These are phyloP conservation scores for Cystofilobasidium macerans DNA, from an alignment of 768 basidiomycete species.

Conservation along the genomic window DNA sequence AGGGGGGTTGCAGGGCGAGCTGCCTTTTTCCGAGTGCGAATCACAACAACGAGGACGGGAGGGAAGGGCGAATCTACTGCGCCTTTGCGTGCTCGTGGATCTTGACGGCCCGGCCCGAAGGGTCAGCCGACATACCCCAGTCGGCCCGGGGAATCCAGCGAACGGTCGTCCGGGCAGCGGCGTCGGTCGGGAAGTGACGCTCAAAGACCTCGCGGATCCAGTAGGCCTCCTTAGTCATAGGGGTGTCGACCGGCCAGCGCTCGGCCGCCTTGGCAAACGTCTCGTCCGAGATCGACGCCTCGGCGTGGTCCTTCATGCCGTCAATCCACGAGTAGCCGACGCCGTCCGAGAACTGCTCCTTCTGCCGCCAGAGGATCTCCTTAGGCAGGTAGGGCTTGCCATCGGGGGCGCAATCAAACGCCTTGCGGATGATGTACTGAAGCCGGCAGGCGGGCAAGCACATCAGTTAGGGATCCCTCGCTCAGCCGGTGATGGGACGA, in stretches of 20 bases:
- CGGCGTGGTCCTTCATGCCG: constrained; percentile 85
- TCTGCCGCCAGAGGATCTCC: constrained; percentile 95
- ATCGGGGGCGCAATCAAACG: constrained; percentile 75
- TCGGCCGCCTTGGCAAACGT: constrained; percentile 58
- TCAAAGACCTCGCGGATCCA: constrained; percentile 86
- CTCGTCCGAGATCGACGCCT: constrained; percentile 63
- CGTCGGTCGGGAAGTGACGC: constrained; percentile 65
- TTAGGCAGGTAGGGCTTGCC: constrained; percentile 83
- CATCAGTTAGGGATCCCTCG: too few species aligned
- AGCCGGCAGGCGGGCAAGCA: background rate
- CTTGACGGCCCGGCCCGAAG: constrained; percentile 85
- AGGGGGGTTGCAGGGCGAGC: too few species aligned
- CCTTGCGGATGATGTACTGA: constrained; percentile 88
- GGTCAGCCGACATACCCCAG: constrained; percentile 58
- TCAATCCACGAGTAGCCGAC: constrained; percentile 99
- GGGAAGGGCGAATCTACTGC: too few species aligned
- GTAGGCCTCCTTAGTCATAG: constrained; percentile 96
- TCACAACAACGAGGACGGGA: too few species aligned
- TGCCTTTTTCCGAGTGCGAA: too few species aligned
- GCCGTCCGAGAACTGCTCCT: constrained; percentile 98
- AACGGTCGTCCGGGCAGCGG: constrained; percentile 84
- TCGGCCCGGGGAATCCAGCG: constrained; percentile 47
- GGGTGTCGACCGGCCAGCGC: constrained; percentile 67
- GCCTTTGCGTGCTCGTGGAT: constrained; percentile 96
- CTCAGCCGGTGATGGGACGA: too few species aligned